These are phyloP conservation scores for Mycosphaerella sp. DNA, from an alignment of 2,329 filamentous ascomycete species.

Conservation along the genomic window DNA sequence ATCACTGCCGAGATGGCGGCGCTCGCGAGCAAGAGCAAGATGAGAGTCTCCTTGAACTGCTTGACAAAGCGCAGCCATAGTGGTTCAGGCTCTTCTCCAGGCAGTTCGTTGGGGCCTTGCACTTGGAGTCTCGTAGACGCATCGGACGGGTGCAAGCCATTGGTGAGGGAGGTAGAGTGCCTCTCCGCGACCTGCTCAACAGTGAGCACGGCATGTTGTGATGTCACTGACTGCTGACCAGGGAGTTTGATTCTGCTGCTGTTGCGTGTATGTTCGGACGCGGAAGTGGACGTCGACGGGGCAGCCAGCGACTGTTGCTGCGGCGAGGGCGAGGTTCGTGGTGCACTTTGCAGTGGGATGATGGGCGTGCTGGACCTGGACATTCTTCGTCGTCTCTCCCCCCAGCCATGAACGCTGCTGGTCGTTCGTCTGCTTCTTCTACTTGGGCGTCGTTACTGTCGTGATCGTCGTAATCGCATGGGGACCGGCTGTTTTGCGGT, in stretches of 20 bases:
- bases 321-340: slow-evolving; percentile 6
- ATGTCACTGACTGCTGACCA: slow-evolving; percentile 41
- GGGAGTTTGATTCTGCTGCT: slow-evolving; percentile 28
- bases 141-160: slow-evolving; percentile 75
- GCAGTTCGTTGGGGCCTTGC: slow-evolving; percentile 88
- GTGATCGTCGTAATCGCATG: slow-evolving; percentile 6
- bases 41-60: slow-evolving; percentile 94
- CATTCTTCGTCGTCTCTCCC: slow-evolving; percentile 50
- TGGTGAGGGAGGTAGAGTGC: slow-evolving; percentile 73
- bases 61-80: slow-evolving; percentile 92
- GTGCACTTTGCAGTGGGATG: slow-evolving; percentile 46
- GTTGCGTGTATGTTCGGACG: slow-evolving; percentile 26
- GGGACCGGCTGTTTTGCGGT: neutral
- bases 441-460: neutral
- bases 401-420: slow-evolving; percentile 30
- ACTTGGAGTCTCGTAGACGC: slow-evolving; percentile 72
- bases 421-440: neutral
- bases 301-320: slow-evolving; percentile 9
- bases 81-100: slow-evolving; percentile 87
- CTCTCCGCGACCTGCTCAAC: slow-evolving; percentile 69
- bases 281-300: neutral
- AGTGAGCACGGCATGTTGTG: slow-evolving; percentile 59
- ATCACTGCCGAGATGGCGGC: slow-evolving; percentile 83
- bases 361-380: slow-evolving; percentile 55
- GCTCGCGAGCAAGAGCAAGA: slow-evolving; percentile 82